Percentiles rank a stretch among this genome's conserved stretches.
These are phyloP conservation scores for Cladorrhinum samala DNA, from an alignment of 495 filamentous ascomycete species.

Conservation along the genomic window DNA sequence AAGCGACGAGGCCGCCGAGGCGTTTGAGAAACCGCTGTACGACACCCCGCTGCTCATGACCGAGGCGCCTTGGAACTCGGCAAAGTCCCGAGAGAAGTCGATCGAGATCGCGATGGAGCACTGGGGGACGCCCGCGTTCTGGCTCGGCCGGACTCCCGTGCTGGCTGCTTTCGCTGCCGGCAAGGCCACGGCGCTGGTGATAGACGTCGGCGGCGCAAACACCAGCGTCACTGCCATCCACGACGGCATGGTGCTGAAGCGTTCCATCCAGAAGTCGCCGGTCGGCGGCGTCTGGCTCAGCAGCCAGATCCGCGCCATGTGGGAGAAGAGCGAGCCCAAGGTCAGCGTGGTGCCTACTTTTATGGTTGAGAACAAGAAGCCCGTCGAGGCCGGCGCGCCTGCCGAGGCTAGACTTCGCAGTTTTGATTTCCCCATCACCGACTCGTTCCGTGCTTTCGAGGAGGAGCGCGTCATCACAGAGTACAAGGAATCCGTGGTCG, in stretches of 20 bases:
- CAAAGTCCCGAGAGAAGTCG: slow-evolving; percentile 80
- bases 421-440: slow-evolving; percentile 59
- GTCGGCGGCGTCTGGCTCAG: slow-evolving; percentile 87
- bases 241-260: slow-evolving; percentile 89
- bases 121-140: slow-evolving; percentile 92
- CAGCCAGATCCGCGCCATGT: slow-evolving; percentile 75
- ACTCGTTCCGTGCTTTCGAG: slow-evolving; percentile 70
- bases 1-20: slow-evolving; percentile 51
- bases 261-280: slow-evolving; percentile 75
- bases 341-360: slow-evolving; percentile 80
- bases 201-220: slow-evolving; percentile 88
- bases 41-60: slow-evolving; percentile 93
- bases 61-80: slow-evolving; percentile 85
- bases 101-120: slow-evolving; percentile 95
- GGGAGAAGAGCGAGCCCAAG: slow-evolving; percentile 66
- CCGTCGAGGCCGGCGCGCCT: slow-evolving; percentile 82
- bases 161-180: slow-evolving; percentile 74
- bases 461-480: slow-evolving; percentile 91
- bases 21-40: slow-evolving; percentile 68
- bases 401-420: slow-evolving; percentile 49
- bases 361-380: slow-evolving; percentile 74
- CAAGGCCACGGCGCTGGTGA: slow-evolving; percentile 82
- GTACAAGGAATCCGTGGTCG: slow-evolving; percentile 96
- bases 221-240: slow-evolving; percentile 87
- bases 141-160: slow-evolving; percentile 58